These are phyloP conservation scores for Myxozyma lipomycoides DNA, from an alignment of 805 yeast genomes.

Conservation along the genomic window DNA sequence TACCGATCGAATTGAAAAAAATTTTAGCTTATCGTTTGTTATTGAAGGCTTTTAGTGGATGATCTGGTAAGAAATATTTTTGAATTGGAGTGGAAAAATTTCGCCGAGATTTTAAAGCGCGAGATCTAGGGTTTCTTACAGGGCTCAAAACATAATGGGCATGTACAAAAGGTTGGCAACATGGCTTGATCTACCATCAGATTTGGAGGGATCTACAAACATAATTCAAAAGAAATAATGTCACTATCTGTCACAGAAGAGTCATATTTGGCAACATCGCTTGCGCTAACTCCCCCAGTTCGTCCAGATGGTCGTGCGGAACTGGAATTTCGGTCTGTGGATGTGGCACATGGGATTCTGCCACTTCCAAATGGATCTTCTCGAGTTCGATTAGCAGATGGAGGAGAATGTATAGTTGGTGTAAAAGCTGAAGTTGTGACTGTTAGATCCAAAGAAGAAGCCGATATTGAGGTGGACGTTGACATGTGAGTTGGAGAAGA, in stretches of 20 bases:
- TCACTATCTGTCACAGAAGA: slow-evolving; percentile 40
- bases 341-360: slow-evolving; percentile 72
- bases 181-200: too few species aligned
- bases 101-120: too few species aligned
- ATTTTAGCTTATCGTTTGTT: neutral
- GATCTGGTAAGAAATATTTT: too few species aligned
- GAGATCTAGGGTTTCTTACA: too few species aligned
- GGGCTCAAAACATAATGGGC: too few species aligned
- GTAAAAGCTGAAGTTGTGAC: slow-evolving; percentile 76
- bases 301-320: slow-evolving; percentile 82
- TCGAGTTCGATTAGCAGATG: slow-evolving; percentile 78
- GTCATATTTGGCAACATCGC: slow-evolving; percentile 68
- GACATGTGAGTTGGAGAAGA: slow-evolving; percentile 15
- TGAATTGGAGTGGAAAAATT: too few species aligned
- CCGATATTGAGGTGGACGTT: slow-evolving; percentile 70
- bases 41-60: too few species aligned
- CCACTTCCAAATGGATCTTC: slow-evolving; percentile 93
- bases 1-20: neutral
- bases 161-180: too few species aligned
- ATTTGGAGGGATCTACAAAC: too few species aligned
- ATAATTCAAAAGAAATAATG: slow-evolving; percentile 31
- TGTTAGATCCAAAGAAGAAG: slow-evolving; percentile 42
- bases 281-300: slow-evolving; percentile 53
- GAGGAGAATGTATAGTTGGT: slow-evolving; percentile 90
- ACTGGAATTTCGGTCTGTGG: slow-evolving; percentile 79